Conservation (phyloP, 2,329 filamentous ascomycete species). For the Ciborinia camelliae region DNA sequence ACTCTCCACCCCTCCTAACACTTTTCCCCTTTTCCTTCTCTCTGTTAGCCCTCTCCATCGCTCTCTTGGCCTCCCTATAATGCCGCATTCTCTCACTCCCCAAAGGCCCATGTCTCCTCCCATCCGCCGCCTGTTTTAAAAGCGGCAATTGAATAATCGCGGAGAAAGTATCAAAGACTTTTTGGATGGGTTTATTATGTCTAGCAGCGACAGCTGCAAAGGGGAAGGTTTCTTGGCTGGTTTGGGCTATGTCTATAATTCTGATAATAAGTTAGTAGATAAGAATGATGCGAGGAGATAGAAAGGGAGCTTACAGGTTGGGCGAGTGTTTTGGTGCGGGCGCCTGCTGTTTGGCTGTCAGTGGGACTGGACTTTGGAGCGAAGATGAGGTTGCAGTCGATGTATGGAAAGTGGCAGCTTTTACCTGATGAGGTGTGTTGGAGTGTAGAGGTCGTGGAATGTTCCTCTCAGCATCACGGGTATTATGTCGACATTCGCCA, state of each 20-base stretch:
- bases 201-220: constrained; percentile 46
- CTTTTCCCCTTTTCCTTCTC: neutral
- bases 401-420: neutral
- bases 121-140: constrained; percentile 45
- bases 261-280: constrained; percentile 37
- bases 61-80: constrained; percentile 40
- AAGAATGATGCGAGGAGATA: constrained; percentile 8
- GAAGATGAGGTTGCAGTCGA: neutral
- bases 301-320: constrained; percentile 28
- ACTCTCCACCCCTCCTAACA: neutral
- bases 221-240: constrained; percentile 46
- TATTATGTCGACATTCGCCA: neutral
- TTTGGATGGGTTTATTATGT: constrained; percentile 43
- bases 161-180: constrained; percentile 47
- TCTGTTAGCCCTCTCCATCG: constrained; percentile 39
- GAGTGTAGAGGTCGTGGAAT: neutral
- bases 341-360: constrained; percentile 4
- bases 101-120: constrained; percentile 43
- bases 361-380: neutral
- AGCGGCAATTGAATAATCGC: constrained; percentile 49
- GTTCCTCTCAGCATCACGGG: too few relatives aligned
- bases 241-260: constrained; percentile 50
- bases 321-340: constrained; percentile 25
- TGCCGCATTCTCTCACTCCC: constrained; percentile 44
- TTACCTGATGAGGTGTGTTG: neutral